Percentiles rank a stretch among this genome's conserved stretches.
Conservation (phyloP, 208 protist genomes). For the Crithidia expoeki region DNA sequence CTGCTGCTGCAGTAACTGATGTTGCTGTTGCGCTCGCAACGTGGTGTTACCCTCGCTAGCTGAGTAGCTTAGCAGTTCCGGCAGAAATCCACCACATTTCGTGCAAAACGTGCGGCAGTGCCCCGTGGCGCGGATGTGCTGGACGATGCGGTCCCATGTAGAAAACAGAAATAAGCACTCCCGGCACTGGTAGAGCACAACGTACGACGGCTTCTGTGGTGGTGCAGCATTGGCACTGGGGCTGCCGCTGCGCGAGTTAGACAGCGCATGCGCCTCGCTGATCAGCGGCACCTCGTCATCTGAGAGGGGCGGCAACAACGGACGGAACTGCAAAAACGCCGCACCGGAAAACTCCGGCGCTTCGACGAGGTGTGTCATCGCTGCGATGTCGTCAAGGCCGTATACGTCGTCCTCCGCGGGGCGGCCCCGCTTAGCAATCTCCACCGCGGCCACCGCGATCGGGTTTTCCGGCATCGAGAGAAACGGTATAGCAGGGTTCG, state of each 20-base stretch:
- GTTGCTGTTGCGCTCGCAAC: neutral
- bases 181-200: conserved; percentile 73
- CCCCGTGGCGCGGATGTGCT: conserved; percentile 42
- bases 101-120: conserved; percentile 55
- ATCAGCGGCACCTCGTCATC: conserved; percentile 33
- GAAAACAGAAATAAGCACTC: conserved; percentile 65
- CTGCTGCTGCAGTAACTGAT: neutral
- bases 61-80: conserved; percentile 27
- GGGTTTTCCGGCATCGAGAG: neutral
- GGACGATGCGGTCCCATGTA: conserved; percentile 46
- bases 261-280: conserved; percentile 23
- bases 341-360: conserved; percentile 20
- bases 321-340: conserved; percentile 32
- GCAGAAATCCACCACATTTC: conserved; percentile 29
- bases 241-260: neutral
- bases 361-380: conserved; percentile 24
- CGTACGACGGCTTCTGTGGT: conserved; percentile 35
- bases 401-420: neutral
- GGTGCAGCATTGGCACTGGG: neutral
- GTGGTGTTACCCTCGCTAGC: conserved; percentile 12
- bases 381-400: conserved; percentile 1
- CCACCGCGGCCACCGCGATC: conserved; percentile 2
- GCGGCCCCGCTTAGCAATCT: neutral
- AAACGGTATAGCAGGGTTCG: neutral
- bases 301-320: conserved; percentile 29